phyloP scores from a whole-genome alignment of 345 rosid species.

The Alliaria petiolata region DNA sequence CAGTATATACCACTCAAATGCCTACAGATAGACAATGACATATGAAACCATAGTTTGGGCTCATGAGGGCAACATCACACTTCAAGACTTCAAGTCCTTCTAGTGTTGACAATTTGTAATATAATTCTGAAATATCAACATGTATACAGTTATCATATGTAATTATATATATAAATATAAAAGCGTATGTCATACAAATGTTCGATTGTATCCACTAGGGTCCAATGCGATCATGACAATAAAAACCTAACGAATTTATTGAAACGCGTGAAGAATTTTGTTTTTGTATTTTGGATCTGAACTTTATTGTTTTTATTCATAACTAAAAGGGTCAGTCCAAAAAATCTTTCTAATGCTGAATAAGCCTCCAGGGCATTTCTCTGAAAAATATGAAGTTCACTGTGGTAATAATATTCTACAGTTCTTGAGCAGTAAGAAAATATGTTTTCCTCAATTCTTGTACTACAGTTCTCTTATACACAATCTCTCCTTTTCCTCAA shows the following conservation, averaged over 20 bases:
- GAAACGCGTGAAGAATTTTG: slow-evolving; percentile 21
- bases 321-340: neutral
- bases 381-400: neutral
- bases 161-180: neutral
- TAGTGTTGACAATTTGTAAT: neutral
- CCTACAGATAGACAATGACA: neutral
- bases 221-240: slow-evolving; percentile 19
- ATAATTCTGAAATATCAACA: neutral
- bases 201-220: slow-evolving; percentile 1
- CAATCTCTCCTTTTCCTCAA: neutral
- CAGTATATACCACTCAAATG: neutral
- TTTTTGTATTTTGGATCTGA: slow-evolving; percentile 14
- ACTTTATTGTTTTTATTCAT: neutral
- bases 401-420: neutral
- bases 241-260: slow-evolving; percentile 16
- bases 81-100: neutral
- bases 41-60: neutral
- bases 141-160: neutral
- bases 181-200: neutral
- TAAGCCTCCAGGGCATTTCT: too few relatives aligned
- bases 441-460: too few relatives aligned
- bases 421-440: neutral
- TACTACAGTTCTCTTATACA: neutral
- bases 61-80: neutral
- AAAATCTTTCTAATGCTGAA: neutral